These are phyloP conservation scores for Coemansia sp. DNA, from an alignment of 192 early-diverging fungal species.

Conservation along the genomic window DNA sequence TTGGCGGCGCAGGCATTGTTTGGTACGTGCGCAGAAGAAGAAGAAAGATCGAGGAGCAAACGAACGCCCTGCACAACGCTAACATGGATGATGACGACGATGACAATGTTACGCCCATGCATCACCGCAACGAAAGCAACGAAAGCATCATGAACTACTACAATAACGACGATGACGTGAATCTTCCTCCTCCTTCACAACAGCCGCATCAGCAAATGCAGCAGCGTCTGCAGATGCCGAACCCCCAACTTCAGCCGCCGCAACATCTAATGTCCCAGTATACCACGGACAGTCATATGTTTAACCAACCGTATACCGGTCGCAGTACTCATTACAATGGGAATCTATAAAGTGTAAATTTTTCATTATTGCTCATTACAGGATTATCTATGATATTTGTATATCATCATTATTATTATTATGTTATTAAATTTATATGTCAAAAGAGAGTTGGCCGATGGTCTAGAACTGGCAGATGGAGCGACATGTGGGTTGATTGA, in stretches of 20 bases:
- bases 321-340: not conserved
- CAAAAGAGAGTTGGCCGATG: not conserved
- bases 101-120: slow-evolving; percentile 3
- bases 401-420: too few relatives aligned
- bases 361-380: not conserved
- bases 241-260: not conserved
- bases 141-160: not conserved
- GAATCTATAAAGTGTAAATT: slow-evolving; percentile 3
- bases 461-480: not conserved
- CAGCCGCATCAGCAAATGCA: not conserved
- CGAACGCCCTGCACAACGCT: slow-evolving; percentile 1
- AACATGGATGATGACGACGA: slow-evolving; percentile 2
- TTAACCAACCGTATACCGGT: not conserved
- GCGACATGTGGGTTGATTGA: not conserved
- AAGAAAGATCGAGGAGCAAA: slow-evolving; percentile 3
- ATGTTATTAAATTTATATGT: too few relatives aligned
- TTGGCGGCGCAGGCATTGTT: slow-evolving; percentile 1
- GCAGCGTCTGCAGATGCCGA: not conserved
- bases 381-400: too few relatives aligned
- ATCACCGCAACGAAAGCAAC: not conserved
- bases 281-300: slow-evolving; percentile 3
- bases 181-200: not conserved
- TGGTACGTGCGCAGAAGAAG: slow-evolving; percentile 16
- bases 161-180: not conserved
- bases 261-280: slow-evolving; percentile 1